These are phyloP conservation scores for Jatropha curcas DNA, from an alignment of 345 rosid species.

Conservation along the genomic window DNA sequence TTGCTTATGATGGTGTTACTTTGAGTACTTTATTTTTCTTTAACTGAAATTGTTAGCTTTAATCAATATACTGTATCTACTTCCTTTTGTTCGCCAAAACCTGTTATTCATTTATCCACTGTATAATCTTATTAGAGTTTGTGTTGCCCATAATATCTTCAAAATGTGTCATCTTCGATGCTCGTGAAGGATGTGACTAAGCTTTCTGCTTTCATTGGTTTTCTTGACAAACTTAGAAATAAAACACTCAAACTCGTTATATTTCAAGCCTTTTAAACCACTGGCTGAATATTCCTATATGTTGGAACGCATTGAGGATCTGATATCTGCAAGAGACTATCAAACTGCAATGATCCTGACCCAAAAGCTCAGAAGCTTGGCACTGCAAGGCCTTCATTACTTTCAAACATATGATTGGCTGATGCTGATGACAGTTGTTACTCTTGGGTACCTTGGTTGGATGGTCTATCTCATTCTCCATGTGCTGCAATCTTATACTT, in stretches of 20 bases:
- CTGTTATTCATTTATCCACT: neutral
- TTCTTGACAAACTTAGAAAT: slow-evolving; percentile 72
- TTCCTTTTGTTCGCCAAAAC: slow-evolving; percentile 1
- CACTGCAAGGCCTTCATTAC: slow-evolving; percentile 86
- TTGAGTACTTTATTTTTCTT: neutral
- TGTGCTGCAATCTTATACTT: slow-evolving; percentile 81
- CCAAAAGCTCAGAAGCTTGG: slow-evolving; percentile 75
- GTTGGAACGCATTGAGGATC: slow-evolving; percentile 63
- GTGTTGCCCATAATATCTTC: slow-evolving; percentile 1
- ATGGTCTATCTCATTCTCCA: slow-evolving; percentile 82
- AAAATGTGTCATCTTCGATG: slow-evolving; percentile 1
- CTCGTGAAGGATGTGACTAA: neutral
- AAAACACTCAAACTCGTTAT: slow-evolving; percentile 65
- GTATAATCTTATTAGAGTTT: neutral
- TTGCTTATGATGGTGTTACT: slow-evolving; percentile 1
- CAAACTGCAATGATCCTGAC: slow-evolving; percentile 66
- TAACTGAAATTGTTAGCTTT: slow-evolving; percentile 8
- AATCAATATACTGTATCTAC: neutral
- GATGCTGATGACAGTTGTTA: slow-evolving; percentile 83
- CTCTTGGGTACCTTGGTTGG: slow-evolving; percentile 93
- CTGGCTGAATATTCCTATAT: slow-evolving; percentile 46
- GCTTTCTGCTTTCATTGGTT: slow-evolving; percentile 17
- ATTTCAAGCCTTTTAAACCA: slow-evolving; percentile 82
- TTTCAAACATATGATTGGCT: slow-evolving; percentile 97
- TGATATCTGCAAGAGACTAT: slow-evolving; percentile 51